Evolutionary conservation across 2,329 filamentous ascomycete species (phyloP), one percentile per base, ranked within the genome.

Genomic region (Colletotrichum limetticola): DNA sequence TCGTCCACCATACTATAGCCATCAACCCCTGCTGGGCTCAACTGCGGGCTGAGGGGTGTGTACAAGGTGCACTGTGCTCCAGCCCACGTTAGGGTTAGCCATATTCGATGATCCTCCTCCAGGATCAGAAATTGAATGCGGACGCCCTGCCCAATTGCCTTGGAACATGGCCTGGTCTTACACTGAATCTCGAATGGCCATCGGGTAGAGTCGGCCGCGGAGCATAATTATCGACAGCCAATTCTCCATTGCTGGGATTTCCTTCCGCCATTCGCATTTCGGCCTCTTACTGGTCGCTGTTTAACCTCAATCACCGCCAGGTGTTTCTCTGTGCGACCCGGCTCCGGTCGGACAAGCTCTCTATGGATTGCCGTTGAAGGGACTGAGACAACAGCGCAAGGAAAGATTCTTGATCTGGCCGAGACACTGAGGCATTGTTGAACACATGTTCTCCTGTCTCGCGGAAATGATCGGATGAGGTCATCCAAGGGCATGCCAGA

Each of bases 71-170:
- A 71, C 71, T 66, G 71, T 71, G 71, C 71, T 37, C 53, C 11
- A 24, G 71, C 71, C 55, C 53, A 63, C 14, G 30, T 42, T 49
- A 64, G 60, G 62, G 66, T 71, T 68, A 52, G 64, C 55, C 64
- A 61, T 60, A 58, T 67, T 65, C 37, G 60, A 68, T 72, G 64
- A 74, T 74, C 62, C 57, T 53, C 71, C 62, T 74, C 71, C 42
- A 53, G 71, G 71, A 72, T 74, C 68, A 72, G 71, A 74, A 67
- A 72, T 72, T 74, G 67, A 56, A 58, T 52, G 42, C 37, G 32
- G 68, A 72, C 28, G 55, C 59, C 68, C 55, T 63, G 57, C 30
- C 68, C 71, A 74, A 74, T 71, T 62, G 68, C 68, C 68, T 60
- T 68, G 52, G n/a, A 26, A 62, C 26, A 22, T 53, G 28, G 61